These are phyloP conservation scores for Colletotrichum caudatum DNA, from an alignment of 2,329 filamentous ascomycete species.

Conservation along the genomic window DNA sequence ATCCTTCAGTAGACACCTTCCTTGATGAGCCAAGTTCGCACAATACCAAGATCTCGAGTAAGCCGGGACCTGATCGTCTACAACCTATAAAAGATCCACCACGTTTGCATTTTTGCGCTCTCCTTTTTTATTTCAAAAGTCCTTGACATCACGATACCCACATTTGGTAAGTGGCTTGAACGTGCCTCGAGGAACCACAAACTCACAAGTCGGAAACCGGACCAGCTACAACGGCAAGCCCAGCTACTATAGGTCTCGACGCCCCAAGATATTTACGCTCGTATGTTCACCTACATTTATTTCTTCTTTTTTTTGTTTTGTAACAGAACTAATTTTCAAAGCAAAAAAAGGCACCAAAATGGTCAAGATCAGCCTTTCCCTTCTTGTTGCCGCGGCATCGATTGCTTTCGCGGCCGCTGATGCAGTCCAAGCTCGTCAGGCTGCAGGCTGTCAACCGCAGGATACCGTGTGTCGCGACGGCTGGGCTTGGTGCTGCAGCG, in stretches of 20 bases:
- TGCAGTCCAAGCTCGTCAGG: slow-evolving; percentile 9
- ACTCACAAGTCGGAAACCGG: neutral
- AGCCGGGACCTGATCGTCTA: neutral
- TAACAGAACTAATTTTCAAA: neutral
- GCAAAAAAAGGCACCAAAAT: neutral
- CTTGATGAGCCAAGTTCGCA: slow-evolving; percentile 25
- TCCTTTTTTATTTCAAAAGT: neutral
- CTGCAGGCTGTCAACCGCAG: slow-evolving; percentile 21
- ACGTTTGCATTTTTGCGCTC: accelerated
- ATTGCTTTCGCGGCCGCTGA: slow-evolving; percentile 7
- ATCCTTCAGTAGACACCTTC: slow-evolving; percentile 38
- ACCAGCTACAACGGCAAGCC: neutral
- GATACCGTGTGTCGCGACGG: slow-evolving; percentile 27
- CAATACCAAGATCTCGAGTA: neutral
- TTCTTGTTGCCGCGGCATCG: neutral
- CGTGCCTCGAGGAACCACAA: neutral
- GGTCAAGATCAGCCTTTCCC: slow-evolving; percentile 1
- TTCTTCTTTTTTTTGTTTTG: no score
- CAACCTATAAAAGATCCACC: neutral
- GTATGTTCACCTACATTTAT: no score
- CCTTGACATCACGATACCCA: no score
- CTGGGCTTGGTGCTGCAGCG: slow-evolving; percentile 28
- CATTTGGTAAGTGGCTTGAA: neutral
- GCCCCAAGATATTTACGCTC: no score
- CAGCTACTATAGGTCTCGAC: no score